Conservation (phyloP, 75 land plant genomes). For the Cryptomeria japonica region DNA sequence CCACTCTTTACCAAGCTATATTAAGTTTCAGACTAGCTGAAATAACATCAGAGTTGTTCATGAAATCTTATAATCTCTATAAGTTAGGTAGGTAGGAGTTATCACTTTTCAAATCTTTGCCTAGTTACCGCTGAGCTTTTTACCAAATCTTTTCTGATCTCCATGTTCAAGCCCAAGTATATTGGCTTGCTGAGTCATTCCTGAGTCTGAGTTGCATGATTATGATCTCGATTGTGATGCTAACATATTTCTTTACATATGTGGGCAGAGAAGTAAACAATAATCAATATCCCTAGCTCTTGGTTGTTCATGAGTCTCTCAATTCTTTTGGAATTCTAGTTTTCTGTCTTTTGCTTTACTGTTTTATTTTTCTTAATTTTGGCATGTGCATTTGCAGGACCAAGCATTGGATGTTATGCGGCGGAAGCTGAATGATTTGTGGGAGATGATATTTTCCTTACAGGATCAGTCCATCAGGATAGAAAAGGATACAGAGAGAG, state of each 20-base stretch:
- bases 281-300: background rate
- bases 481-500: background rate
- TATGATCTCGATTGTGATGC: background rate
- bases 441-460: conserved; percentile 37
- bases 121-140: background rate
- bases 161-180: background rate
- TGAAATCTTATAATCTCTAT: no score
- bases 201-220: background rate
- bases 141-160: background rate
- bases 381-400: conserved; percentile 38
- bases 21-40: no score
- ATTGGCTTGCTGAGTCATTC: background rate
- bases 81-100: no score
- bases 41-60: no score
- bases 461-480: conserved; percentile 24
- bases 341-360: background rate
- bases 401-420: conserved; percentile 56
- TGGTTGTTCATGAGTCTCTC: background rate
- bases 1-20: no score
- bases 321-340: background rate
- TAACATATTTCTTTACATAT: background rate
- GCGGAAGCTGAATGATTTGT: conserved; percentile 61
- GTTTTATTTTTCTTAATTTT: background rate
- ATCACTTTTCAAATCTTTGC: background rate
- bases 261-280: background rate